Conservation (phyloP, 306 rosid species). For the Sechiopsis laciniata region DNA sequence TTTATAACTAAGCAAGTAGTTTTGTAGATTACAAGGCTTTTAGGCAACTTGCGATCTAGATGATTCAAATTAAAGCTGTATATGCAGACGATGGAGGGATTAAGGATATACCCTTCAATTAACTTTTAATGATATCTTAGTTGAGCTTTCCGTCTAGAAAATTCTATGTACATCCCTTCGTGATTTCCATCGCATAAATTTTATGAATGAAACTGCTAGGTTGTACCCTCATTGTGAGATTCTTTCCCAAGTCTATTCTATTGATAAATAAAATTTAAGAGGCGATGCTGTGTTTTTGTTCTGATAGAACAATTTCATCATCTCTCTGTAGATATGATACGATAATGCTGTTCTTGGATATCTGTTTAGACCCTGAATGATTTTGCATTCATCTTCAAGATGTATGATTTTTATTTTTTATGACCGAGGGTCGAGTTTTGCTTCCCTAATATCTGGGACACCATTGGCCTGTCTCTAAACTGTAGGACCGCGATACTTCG, state of each 20-base stretch:
- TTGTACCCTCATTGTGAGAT: background rate
- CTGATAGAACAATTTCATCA: constrained; percentile 7
- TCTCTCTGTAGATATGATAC: background rate
- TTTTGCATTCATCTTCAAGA: too few relatives aligned
- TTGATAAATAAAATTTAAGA: background rate
- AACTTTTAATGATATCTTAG: background rate
- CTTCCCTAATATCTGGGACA: too few relatives aligned
- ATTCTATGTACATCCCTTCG: constrained; percentile 10
- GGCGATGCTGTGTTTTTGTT: background rate
- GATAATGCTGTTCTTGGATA: background rate
- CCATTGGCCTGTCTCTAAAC: too few relatives aligned
- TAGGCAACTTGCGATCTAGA: constrained; percentile 7
- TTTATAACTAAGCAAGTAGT: background rate
- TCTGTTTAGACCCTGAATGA: background rate
- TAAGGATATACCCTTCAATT: background rate
- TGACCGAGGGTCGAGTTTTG: too few relatives aligned
- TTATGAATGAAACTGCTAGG: background rate
- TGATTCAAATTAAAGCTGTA: constrained; percentile 7
- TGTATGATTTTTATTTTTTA: too few relatives aligned
- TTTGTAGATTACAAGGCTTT: constrained; percentile 16
- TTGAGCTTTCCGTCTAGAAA: constrained; percentile 4
- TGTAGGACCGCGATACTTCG: too few relatives aligned
- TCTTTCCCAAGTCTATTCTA: background rate
- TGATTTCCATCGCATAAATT: background rate
- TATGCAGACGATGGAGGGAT: background rate